Evolutionary conservation across 1,139 yeast genomes (phyloP), one percentile per base, ranked within the genome.

Genomic region (Magnusiomyces fungicola): DNA sequence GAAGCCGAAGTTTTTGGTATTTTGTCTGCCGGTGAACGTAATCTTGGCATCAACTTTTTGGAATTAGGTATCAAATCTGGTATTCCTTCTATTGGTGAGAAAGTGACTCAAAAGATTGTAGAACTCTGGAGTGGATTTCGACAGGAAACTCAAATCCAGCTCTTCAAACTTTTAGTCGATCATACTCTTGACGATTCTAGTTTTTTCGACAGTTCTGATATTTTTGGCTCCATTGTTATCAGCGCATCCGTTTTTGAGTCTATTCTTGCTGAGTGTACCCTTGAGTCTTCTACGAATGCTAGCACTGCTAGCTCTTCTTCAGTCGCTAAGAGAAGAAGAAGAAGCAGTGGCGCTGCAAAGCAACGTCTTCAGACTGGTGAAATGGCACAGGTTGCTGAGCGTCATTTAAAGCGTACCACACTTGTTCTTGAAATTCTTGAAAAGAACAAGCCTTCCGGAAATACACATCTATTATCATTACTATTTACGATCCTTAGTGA

Each of bases 401-500:
- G 72, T 29, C 96, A 89, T 61, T 70, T 92, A 63, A 80, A 80
- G 60, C 87, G 83, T 61, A 74, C 90, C 44, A 87, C 97, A 0
- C 70, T 85, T 38, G 73, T 89, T 21, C 72, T 94, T 57, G 98
- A 92, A 63, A 76, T 89, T 3, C 71, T 90, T 53, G 96, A 89
- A 59, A 69, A 57, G 50, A 63, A 45, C 72, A 76, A 50, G 64
- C 79, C 51, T 73, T 60, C 55, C 80, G 32, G 78, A 71, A 39
- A 70, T 81, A 53, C 72, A 76, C 60, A 76, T 72, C 59, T 76
- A 75, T 44, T 75, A 76, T 58, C 67, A 5, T 64, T 61, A 32
- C 56, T 72, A 32, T 88, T 94, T 69, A 78, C 77, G 54, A 75
- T 87, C 43, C 74, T 92, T 48, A 83, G 94, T 46, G 97, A 92